These are phyloP conservation scores for Carallia brachiata DNA, from an alignment of 345 rosid genomes.

Conservation along the genomic window DNA sequence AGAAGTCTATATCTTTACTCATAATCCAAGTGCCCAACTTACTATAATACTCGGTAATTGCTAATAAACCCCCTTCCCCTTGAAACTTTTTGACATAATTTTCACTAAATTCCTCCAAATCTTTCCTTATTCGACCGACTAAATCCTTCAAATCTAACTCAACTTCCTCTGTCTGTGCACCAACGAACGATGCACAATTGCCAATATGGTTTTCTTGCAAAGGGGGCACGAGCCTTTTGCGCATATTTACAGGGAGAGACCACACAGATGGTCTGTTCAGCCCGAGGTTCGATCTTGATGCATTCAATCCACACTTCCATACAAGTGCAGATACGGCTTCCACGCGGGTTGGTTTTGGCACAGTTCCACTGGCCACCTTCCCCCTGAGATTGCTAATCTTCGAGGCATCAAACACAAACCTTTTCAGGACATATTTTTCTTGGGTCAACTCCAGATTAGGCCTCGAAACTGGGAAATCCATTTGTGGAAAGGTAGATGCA, in stretches of 20 bases:
- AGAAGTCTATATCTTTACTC: constrained; percentile 1
- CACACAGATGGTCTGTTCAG: neutral
- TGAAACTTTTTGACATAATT: neutral
- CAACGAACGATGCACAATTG: neutral
- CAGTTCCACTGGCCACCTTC: neutral
- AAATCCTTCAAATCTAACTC: neutral
- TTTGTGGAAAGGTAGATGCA: constrained; percentile 19
- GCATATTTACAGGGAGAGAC: constrained; percentile 9
- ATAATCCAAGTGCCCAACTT: neutral
- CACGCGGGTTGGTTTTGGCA: constrained; percentile 13
- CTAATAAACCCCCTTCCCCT: neutral
- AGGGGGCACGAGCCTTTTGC: constrained; percentile 7
- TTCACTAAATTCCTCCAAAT: constrained; percentile 2
- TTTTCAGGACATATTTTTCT: neutral
- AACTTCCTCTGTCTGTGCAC: neutral
- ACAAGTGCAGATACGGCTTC: constrained; percentile 15
- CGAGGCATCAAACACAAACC: constrained; percentile 15
- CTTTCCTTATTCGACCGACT: constrained; percentile 13
- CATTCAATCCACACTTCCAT: constrained; percentile 12
- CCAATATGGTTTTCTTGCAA: constrained; percentile 17
- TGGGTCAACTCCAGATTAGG: neutral
- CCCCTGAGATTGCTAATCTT: neutral
- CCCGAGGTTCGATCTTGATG: constrained; percentile 1
- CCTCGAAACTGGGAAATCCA: neutral
- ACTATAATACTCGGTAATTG: neutral